Conservation (phyloP, 176 grass and related monocot species). For the Pontederia paniculata region DNA sequence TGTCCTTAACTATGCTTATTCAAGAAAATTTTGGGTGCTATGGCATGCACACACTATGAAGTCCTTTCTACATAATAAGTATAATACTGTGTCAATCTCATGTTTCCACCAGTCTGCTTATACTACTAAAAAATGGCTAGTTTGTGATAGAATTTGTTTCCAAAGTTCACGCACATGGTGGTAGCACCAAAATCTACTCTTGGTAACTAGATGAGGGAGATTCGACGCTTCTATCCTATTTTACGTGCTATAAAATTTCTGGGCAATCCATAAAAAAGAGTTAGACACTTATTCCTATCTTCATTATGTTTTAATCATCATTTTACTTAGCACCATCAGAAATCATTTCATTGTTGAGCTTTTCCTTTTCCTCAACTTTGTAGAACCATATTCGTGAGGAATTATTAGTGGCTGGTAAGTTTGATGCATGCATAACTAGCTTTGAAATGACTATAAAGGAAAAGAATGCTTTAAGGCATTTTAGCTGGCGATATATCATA, state of each 20-base stretch:
- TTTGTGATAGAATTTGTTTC: no score
- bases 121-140: no score
- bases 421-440: conserved; percentile 69
- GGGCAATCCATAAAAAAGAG: conserved; percentile 88
- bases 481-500: conserved; percentile 84
- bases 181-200: conserved; percentile 93
- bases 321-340: no score
- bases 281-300: no score
- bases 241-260: conserved; percentile 73
- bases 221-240: conserved; percentile 71
- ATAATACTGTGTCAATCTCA: no score
- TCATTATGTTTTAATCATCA: neutral
- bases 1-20: no score
- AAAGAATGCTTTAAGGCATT: conserved; percentile 50
- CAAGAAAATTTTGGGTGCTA: no score
- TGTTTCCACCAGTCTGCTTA: no score
- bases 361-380: conserved; percentile 1
- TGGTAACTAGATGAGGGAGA: conserved; percentile 91
- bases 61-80: no score
- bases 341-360: neutral
- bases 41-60: no score
- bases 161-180: conserved; percentile 44
- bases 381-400: conserved; percentile 75
- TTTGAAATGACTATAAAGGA: conserved; percentile 89
- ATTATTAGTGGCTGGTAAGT: conserved; percentile 66